Base-by-base conservation (phyloP, 768 basidiomycete species). In the Peribolospora kevripleyi region DNA sequence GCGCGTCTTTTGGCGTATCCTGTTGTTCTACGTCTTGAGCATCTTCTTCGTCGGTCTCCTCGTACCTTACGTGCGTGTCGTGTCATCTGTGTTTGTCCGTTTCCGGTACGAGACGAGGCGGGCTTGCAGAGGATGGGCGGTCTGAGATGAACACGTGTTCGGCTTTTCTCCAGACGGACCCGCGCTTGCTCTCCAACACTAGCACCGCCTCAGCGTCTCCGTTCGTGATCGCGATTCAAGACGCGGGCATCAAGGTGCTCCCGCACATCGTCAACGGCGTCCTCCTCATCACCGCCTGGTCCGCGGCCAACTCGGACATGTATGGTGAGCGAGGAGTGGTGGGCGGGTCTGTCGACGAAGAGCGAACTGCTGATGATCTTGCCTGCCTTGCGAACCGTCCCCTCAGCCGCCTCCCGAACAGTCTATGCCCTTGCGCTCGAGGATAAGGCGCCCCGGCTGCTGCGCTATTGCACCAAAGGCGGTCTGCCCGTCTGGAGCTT, bases 231-330 rank as follows among this genome's bases (percentile, higher is more conserved):
- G 88, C 90, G 53, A 69, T 69, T 58, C 51, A 60, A 8, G 53
- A 57, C 46, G 11, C 46, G 10, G 90, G 91, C n/a, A 95, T 93
- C 67, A 81, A 78, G 60, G 73, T 70, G 5, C 68, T 93, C 1
- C 88, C 90, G 13, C 81, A 79, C 47, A 81, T 87, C 63, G 67
- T 76, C 63, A 64, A 62, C 60, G 51, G 57, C 25, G 62, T 63
- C 25, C 72, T 91, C 10, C 68, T 97, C 59, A 84, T 82, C 45
- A 84, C 86, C 3, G 87, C 88, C 5, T 88, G 84, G 81, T 91
- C 87, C 37, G 87, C 88, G 42, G 84, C 83, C 5, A 80, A 80
- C 36, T 82, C 51, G 55, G 43, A 7, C 7, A 45, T 45, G 7
- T 25, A 25, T 25, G 25, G 25, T 25, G 25, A 25, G 25, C 25